Base-by-base conservation (phyloP, 2,329 filamentous ascomycete genomes). In the Ceratocystis diversiconidia region DNA sequence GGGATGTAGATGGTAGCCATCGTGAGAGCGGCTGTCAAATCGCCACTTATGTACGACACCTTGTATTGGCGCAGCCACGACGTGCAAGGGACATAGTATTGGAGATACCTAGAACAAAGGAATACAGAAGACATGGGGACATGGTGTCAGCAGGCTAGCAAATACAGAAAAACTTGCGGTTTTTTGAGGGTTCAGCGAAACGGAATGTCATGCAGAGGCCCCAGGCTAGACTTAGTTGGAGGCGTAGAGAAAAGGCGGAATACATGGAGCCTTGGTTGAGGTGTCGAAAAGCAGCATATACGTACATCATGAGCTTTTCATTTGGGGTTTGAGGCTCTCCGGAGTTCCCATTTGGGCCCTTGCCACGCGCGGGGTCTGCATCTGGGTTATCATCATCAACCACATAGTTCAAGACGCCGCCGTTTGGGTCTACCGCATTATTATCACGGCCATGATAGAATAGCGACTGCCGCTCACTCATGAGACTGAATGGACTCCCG, bases 1-100 rank as follows among this genome's bases (percentile, higher is more conserved):
- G 94, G 94, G 46, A 99, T 88, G 74, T 99, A 99, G 77, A 99
- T 94, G 30, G 92, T 96, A n/a, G 92, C 90, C 78, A 99, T 87
- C n/a, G 94, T 97, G 69, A 97, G 74, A 61, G 92, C 92, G 7
- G 92, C 88, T 15, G 95, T 79, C 19, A 97, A 77, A 74, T 99
- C 94, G 61, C 94, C 94, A 70, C 87, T 84, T 61, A 97, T 75
- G 75, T 89, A 96, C 2, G 84, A 82, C 81, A 85, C 86, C 70
- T 83, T 85, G 75, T 99, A 99, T 76, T 96, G 90, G 63, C 80
- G 81, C 68, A 95, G 87, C 94, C 94, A 99, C 69, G 87, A 91
- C 69, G 96, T 78, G 68, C 92, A 89, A 0, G 94, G 94, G 59
- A 99, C 79, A 73, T 99, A 99, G 77, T 99, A 97, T 3, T 87